Percentiles rank a stretch among this genome's conserved stretches.
Evolutionary conservation across 805 yeast species (phyloP).

Genomic region (Yamadazyma sp.): DNA sequence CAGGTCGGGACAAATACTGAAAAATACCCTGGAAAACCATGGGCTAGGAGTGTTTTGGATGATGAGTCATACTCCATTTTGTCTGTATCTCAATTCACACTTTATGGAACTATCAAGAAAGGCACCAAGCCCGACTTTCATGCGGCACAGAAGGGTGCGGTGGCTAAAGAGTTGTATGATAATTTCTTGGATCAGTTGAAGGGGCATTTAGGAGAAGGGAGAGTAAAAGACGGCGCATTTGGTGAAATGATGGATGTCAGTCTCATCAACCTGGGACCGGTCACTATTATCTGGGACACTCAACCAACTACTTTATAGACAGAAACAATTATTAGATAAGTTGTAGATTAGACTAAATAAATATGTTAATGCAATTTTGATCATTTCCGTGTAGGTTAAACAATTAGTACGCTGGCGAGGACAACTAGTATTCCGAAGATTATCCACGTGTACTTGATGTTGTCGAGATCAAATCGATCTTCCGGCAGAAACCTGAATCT

Average conservation of each 20-base stretch:
- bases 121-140: slow-evolving; percentile 97
- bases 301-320: slow-evolving; percentile 28
- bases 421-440: slow-evolving; percentile 11
- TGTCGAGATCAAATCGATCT: slow-evolving; percentile 29
- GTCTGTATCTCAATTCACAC: slow-evolving; percentile 90
- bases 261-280: slow-evolving; percentile 89
- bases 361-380: too few species aligned
- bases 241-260: slow-evolving; percentile 98
- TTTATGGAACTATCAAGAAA: slow-evolving; percentile 80
- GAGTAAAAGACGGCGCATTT: slow-evolving; percentile 83
- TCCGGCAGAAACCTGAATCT: slow-evolving; percentile 25
- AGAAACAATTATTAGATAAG: too few species aligned
- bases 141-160: slow-evolving; percentile 77
- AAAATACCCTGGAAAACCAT: slow-evolving; percentile 59
- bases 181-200: slow-evolving; percentile 49
- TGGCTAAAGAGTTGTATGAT: slow-evolving; percentile 52
- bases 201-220: slow-evolving; percentile 48
- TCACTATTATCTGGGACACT: slow-evolving; percentile 81
- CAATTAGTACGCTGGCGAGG: slow-evolving; percentile 4
- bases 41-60: slow-evolving; percentile 65
- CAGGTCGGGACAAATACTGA: slow-evolving; percentile 44
- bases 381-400: too few species aligned
- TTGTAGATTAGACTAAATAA: too few species aligned
- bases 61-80: slow-evolving; percentile 73
- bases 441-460: slow-evolving; percentile 22